Percentiles rank a stretch among this genome's conserved stretches.
These are phyloP conservation scores for Hordeum pubiflorum DNA, from an alignment of 202 grass and related monocot species.

Conservation along the genomic window DNA sequence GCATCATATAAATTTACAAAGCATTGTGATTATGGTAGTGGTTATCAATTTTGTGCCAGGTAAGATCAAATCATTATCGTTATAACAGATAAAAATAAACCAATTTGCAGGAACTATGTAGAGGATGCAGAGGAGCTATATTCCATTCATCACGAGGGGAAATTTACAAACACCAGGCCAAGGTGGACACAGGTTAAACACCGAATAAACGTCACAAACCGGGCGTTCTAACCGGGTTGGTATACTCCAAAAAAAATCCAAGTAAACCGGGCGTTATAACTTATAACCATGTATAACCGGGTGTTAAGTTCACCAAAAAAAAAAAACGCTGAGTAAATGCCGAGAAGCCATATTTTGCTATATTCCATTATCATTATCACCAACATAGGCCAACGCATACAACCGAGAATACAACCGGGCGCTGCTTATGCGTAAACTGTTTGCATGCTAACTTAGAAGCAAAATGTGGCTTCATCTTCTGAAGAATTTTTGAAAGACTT, in stretches of 20 bases:
- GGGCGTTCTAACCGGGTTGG: too few species aligned
- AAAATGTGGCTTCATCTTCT: conserved; percentile 3
- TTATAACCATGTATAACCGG: too few species aligned
- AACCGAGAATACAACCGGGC: not conserved
- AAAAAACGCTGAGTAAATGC: too few species aligned
- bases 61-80: not conserved
- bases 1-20: not conserved
- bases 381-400: not conserved
- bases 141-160: not conserved
- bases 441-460: not conserved
- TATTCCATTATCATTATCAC: not conserved
- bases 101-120: not conserved
- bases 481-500: not conserved
- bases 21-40: not conserved
- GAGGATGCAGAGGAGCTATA: not conserved
- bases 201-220: not conserved
- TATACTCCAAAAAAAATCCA: too few species aligned
- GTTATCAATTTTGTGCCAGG: not conserved
- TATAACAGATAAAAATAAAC: not conserved
- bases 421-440: not conserved
- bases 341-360: too few species aligned
- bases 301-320: too few species aligned
- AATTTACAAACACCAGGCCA: not conserved
- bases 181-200: not conserved
- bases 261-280: too few species aligned